A percentile compares a stretch with the other conserved stretches of the same genome.
These are phyloP conservation scores for Stephania cephalantha DNA, from an alignment of 164 flowering plant genomes.

Conservation along the genomic window DNA sequence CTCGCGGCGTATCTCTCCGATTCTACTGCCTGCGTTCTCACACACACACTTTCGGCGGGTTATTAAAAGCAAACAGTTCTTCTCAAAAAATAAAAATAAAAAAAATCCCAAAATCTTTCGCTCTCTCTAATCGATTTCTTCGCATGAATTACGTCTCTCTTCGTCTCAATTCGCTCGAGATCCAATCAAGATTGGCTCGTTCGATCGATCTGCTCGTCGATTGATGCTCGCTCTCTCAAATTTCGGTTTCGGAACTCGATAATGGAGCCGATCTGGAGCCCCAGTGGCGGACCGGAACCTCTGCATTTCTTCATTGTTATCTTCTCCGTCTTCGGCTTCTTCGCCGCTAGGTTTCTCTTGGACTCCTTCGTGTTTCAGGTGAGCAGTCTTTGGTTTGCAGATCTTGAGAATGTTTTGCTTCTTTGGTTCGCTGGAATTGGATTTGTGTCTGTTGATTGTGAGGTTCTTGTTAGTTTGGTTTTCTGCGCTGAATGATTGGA, in stretches of 20 bases:
- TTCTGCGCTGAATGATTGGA: neutral
- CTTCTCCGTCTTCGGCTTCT: neutral
- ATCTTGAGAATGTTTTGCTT: neutral
- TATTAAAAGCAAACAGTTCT: too few relatives aligned
- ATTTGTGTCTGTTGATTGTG: neutral
- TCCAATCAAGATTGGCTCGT: neutral
- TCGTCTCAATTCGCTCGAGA: neutral
- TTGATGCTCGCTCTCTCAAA: neutral
- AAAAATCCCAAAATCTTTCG: neutral
- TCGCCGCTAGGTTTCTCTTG: neutral
- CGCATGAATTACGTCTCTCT: neutral
- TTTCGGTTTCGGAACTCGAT: neutral
- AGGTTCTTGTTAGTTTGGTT: neutral
- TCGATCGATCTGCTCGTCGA: neutral
- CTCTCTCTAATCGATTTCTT: neutral
- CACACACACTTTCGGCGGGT: too few relatives aligned
- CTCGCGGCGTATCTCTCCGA: too few relatives aligned
- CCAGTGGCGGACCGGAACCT: neutral
- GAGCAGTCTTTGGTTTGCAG: neutral
- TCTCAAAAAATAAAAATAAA: too few relatives aligned
- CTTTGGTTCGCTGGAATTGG: neutral
- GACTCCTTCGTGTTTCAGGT: neutral
- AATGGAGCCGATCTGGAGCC: neutral
- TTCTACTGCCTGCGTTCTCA: too few relatives aligned
- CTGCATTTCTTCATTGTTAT: neutral